These are phyloP conservation scores for Ziziphus jujuba DNA, from an alignment of 306 rosid genomes.

Conservation along the genomic window DNA sequence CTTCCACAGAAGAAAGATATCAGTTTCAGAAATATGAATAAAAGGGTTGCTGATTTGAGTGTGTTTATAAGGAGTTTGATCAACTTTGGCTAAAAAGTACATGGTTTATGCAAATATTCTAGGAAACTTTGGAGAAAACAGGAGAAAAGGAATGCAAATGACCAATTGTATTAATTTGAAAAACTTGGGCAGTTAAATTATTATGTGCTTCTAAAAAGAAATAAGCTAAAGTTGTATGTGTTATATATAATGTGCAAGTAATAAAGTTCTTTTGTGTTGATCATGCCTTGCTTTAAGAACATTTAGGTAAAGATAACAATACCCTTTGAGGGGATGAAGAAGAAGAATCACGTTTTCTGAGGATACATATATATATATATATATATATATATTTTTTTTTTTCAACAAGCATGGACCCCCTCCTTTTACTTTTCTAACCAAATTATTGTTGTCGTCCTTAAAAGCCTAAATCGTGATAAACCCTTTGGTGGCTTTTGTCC, in stretches of 20 bases:
- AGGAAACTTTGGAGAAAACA: too few species aligned
- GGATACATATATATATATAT: too few species aligned
- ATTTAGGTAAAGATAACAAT: slow-evolving; percentile 46
- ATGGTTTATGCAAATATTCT: too few species aligned
- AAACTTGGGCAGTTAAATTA: too few species aligned
- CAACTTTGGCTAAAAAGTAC: too few species aligned
- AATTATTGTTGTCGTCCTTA: slow-evolving; percentile 49
- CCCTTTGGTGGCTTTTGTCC: slow-evolving; percentile 32
- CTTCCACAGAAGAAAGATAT: too few species aligned
- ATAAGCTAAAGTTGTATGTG: background rate
- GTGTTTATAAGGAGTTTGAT: too few species aligned
- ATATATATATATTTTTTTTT: background rate
- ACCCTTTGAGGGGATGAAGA: slow-evolving; percentile 24
- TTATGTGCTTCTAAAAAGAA: background rate
- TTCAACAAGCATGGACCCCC: slow-evolving; percentile 33
- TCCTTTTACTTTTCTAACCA: slow-evolving; percentile 29
- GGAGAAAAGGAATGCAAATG: too few species aligned
- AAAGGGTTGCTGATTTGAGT: too few species aligned
- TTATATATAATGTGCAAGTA: background rate
- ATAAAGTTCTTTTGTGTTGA: slow-evolving; percentile 24
- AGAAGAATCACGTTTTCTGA: slow-evolving; percentile 36
- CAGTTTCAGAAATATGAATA: too few species aligned
- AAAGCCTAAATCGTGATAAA: slow-evolving; percentile 60
- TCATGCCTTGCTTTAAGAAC: slow-evolving; percentile 39
- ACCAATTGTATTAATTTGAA: too few species aligned